Evolutionary conservation across 306 rosid species (phyloP), one percentile per base, ranked within the genome.

Genomic region (Gastrolobium villosum): DNA sequence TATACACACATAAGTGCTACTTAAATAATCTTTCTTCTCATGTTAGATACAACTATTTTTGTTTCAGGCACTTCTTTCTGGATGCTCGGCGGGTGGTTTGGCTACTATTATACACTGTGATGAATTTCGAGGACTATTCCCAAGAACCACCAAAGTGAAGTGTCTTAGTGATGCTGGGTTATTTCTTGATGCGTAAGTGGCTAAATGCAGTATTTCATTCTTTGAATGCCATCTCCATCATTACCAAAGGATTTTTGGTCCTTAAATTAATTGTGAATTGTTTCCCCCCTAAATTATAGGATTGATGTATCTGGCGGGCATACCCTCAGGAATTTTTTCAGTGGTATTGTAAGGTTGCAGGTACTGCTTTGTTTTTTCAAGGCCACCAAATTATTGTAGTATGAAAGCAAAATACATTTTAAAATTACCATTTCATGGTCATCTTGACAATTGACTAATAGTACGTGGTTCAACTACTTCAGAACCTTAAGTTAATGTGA

Each of bases 151-250:
- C 6, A 91, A 55, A 87, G 97, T 91, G 75, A 92, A 93, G 86
- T 95, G 99, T 82, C 87, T 95, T 50, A 95, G 96, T 78, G 99
- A 95, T 86, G 97, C 94, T 65, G 99, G 98, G 10, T 71, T 95
- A 72, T 95, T 95, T 88, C 98, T 91, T 78, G 96, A 95, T 53
- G 90, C 78, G 99, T 91, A 86, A 84, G 85, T 79, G 9, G 52
- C 75, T 35, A 45, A 44, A 73, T 52, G 32, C 35, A 28, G 5
- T 48, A 75, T 63, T 61, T 77, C 56, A 49, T 71, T 50, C 32
- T 46, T 52, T 71, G 34, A 28, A 63, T 50, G 48, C n/a, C 80
- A 31, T 81, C 72, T 60, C 52, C 50, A 74, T 54, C 48, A 65
- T 37, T 73, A 4, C 31, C 11, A 28, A 15, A 52, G 40, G 44